Base-by-base conservation (phyloP, 345 rosid genomes). In the Ailanthus altissimus region DNA sequence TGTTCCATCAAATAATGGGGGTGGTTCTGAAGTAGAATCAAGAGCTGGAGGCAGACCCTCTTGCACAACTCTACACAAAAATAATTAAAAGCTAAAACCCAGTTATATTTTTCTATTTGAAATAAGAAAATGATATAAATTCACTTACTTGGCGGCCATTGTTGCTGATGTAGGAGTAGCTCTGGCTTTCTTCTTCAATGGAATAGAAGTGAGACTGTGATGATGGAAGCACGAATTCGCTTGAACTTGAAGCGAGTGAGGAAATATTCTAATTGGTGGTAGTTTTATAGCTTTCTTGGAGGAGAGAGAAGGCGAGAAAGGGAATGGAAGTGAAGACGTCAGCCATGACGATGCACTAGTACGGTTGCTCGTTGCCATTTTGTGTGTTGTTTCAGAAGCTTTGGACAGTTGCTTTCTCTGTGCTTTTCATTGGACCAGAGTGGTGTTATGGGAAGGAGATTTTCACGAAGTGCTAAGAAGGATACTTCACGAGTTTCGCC, bases 1-100 rank as follows among this genome's bases (percentile, higher is more conserved):
- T 9, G 92, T 79, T 79, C 98, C 98, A 79, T 94, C 91, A 58
- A 92, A 93, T 26, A 92, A 12, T 75, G 89, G 88, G 67, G 93
- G 84, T 57, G 88, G 91, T 36, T 90, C 88, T 4, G 97, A 89
- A 80, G 88, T 72, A 45, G 95, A 90, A 76, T 89, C 90, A 62
- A 89, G 87, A 79, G 87, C 87, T 21, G 92, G 87, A 3, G 91
- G 91, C 59, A 89, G 86, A 82, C 54, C 74, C 82, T 89, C 92
- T 69, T 77, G 69, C 65, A 70, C 80, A 61, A 85, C 80, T 79
- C 86, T 86, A 73, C 69, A 76, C 23, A 56, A 46, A 61, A 9
- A 74, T n/a, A 36, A 0, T 1, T 12, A n/a, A 47, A 15, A 32
- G 23, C 20, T 23, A 57, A 21, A 25, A 7, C 15, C 28, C 68